Base-by-base conservation (phyloP, 2,329 filamentous ascomycete genomes). In the Kalaharituber pfeilii region DNA sequence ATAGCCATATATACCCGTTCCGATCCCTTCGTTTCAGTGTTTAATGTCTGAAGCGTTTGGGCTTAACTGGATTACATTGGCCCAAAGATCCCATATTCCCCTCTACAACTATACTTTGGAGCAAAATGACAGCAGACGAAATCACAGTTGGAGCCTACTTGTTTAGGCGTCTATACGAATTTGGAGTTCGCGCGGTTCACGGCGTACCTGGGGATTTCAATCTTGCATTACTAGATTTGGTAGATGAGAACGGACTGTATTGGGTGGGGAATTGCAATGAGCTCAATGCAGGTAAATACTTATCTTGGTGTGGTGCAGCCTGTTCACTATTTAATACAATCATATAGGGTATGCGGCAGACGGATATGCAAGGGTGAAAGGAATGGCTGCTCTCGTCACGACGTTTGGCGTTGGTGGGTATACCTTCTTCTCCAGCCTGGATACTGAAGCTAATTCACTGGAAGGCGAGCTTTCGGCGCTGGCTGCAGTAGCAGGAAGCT, bases 141-240 rank as follows among this genome's bases (percentile, higher is more conserved):
- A 59, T 58, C 22, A 58, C 56, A 39, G 56, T 69, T 13, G 67
- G 64, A 13, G 61, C 65, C 7, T 84, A 84, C 62, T 74, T 84
- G 63, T 83, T 82, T 65, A 74, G 70, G 47, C 72, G 81, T 53
- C 72, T 84, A 13, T 70, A 76, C 59, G 74, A 84, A 65, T 68
- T 83, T 30, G 80, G 80, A 27, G 74, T 83, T 28, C 71, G 74
- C 52, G 81, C 79, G 9, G 70, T 84, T 53, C 80, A 83, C 61
- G 81, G 81, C 47, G 69, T 84, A n/a, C 80, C 81, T 42, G 33
- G 79, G 18, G 82, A 86, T 67, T 86, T 82, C 69, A 86, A 86
- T 65, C 73, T 86, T 50, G 73, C 77, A 15, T 73, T 80, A 7
- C 72, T 85, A 24, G 82, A 85, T 66, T 82, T 81, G 65, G 68